Evolutionary conservation across 495 filamentous ascomycete species (phyloP), one percentile per base, ranked within the genome.

Genomic region (Hypoxylon subgilvum): DNA sequence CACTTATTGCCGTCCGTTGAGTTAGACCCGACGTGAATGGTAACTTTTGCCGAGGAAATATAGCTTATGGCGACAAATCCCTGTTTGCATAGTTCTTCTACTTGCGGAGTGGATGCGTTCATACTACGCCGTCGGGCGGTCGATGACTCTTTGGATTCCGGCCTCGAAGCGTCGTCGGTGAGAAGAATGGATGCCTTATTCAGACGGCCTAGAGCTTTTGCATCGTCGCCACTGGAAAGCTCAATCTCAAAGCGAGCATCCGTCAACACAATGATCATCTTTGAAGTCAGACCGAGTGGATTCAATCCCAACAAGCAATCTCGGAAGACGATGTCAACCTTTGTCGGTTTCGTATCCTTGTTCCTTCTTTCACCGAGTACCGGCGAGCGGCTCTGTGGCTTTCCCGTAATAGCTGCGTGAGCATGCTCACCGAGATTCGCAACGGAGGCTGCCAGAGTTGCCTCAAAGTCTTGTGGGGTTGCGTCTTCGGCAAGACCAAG

Each of bases 261-360:
- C 0, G 90, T 89, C 4, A 97, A 75, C 1, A 94, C 88, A 16
- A 96, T 61, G 0, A 92, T 72, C 34, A 86, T 80, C 68, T 92
- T 96, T 0, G 90, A 87, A 6, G 81, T 72, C 1, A 88, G 74
- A 3, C 85, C 85, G 1, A 90, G 83, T 2, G 95, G 94, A 61
- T 96, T 97, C 8, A 99, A 76, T 1, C 91, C 93, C 19, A 97
- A 32, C 14, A 91, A 78, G 63, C 88, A 94, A 68, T 97, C 90
- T 51, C 82, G 77, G 27, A 97, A 72, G 7, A 84, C 76, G 5
- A 97, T 63, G 46, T 96, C 86, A 36, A 97, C 63, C 45, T 85
- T 89, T 6, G 86, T 76, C 4, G 72, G 70, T 64, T 80, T 74
- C 17, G 27, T 47, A 16, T 65, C 61, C 21, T 60, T 61, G n/a